phyloP scores from a whole-genome alignment of 2,329 filamentous ascomycete species.

The Cordyceps cicadae region DNA sequence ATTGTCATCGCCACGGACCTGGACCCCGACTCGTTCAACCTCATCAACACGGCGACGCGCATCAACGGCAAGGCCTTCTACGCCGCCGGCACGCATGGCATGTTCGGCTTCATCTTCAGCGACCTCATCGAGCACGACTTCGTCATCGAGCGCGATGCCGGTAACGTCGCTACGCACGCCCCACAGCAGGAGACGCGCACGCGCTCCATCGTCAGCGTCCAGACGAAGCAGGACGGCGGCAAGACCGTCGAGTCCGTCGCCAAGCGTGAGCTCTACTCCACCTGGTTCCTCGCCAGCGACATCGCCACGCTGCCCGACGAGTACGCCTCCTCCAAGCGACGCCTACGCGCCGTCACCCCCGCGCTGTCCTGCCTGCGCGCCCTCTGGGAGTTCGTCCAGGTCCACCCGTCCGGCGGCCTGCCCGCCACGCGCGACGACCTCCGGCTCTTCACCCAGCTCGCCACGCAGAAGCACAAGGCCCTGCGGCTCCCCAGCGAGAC shows the following conservation, averaged over 20 bases:
- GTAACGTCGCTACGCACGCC: slow-evolving; percentile 57
- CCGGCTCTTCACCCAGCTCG: slow-evolving; percentile 66
- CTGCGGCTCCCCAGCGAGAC: slow-evolving; percentile 62
- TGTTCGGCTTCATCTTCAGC: slow-evolving; percentile 92
- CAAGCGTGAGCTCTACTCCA: slow-evolving; percentile 85
- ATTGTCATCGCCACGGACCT: slow-evolving; percentile 87
- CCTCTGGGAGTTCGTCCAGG: slow-evolving; percentile 70
- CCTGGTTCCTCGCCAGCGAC: slow-evolving; percentile 74
- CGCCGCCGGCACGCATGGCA: slow-evolving; percentile 74
- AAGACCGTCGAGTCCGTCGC: slow-evolving; percentile 79
- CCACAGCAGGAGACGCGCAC: slow-evolving; percentile 64
- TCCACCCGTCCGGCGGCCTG: slow-evolving; percentile 31
- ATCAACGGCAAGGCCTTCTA: slow-evolving; percentile 77
- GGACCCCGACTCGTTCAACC: slow-evolving; percentile 62
- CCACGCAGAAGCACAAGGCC: slow-evolving; percentile 68
- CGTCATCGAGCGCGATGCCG: slow-evolving; percentile 74
- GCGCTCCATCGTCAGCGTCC: slow-evolving; percentile 63
- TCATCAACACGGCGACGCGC: slow-evolving; percentile 80
- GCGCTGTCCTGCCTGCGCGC: slow-evolving; percentile 79
- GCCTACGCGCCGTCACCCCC: slow-evolving; percentile 69
- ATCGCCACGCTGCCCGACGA: slow-evolving; percentile 64
- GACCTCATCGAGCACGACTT: slow-evolving; percentile 89
- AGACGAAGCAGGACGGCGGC: slow-evolving; percentile 56
- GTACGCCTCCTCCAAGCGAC: slow-evolving; percentile 57
- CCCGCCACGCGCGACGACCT: slow-evolving; percentile 59